Conservation (phyloP, 805 yeast genomes). For the Wickerhamomyces queroliae region DNA sequence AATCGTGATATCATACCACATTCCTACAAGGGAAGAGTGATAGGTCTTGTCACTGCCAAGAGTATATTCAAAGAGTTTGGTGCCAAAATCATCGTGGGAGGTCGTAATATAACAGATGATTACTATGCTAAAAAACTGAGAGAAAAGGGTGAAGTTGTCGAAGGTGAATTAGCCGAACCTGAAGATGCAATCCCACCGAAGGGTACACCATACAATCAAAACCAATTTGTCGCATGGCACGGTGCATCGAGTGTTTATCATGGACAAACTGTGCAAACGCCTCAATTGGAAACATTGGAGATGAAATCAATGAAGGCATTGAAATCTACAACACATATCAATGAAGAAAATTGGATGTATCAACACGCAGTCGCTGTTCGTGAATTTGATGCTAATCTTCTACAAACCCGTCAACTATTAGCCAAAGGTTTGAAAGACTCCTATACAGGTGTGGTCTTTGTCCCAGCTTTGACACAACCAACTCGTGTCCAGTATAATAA, state of each 20-base stretch:
- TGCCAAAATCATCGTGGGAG: constrained; percentile 72
- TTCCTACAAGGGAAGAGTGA: constrained; percentile 85
- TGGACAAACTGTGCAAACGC: constrained; percentile 16
- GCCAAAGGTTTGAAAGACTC: constrained; percentile 67
- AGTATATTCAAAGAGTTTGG: constrained; percentile 91
- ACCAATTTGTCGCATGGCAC: constrained; percentile 51
- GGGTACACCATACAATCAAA: constrained; percentile 37
- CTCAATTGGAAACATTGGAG: constrained; percentile 14
- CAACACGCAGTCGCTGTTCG: constrained; percentile 79
- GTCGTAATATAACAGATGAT: constrained; percentile 79
- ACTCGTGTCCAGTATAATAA: constrained; percentile 21
- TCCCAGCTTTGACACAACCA: constrained; percentile 76
- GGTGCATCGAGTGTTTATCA: constrained; percentile 38
- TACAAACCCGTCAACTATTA: constrained; percentile 49
- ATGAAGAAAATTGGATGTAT: constrained; percentile 77
- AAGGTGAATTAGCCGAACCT: constrained; percentile 70
- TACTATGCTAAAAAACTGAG: constrained; percentile 63
- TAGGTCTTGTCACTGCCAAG: constrained; percentile 86
- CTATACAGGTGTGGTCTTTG: constrained; percentile 77
- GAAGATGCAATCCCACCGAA: constrained; percentile 40
- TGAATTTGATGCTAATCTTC: constrained; percentile 59
- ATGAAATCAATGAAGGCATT: constrained; percentile 18
- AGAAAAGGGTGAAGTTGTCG: constrained; percentile 52
- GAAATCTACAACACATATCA: constrained; percentile 22
- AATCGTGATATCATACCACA: constrained; percentile 78